Evolutionary conservation across 2,329 filamentous ascomycete genomes (phyloP).

Genomic region (Fusarium sp.): DNA sequence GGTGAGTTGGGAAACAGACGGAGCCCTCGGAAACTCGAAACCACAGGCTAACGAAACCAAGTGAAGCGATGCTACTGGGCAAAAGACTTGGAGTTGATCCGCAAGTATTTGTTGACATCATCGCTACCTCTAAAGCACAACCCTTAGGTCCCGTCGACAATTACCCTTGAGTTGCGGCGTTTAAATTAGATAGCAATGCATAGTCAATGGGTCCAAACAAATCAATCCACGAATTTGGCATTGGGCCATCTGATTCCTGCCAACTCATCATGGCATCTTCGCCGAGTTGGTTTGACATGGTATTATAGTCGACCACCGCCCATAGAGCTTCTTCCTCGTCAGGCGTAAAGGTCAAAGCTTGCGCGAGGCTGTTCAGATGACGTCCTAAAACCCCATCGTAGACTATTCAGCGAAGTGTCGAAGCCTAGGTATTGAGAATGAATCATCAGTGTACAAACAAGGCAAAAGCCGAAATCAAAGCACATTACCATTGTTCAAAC

Average conservation of each 20-base stretch:
- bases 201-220: neutral
- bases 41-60: neutral
- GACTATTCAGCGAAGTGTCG: neutral
- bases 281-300: neutral
- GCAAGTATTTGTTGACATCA: neutral
- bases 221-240: neutral
- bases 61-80: neutral
- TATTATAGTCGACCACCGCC: neutral
- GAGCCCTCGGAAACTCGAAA: neutral
- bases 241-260: neutral
- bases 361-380: neutral
- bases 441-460: neutral
- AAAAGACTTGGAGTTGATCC: neutral
- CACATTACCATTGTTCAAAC: neutral
- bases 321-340: neutral
- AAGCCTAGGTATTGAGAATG: neutral
- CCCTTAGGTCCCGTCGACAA: neutral
- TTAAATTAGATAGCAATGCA: neutral
- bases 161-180: neutral
- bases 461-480: neutral
- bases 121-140: neutral
- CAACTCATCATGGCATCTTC: neutral
- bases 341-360: neutral
- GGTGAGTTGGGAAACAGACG: neutral
- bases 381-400: neutral